Base-by-base conservation (phyloP, 1,284 basidiomycete species). In the Leccinum angustisporum region DNA sequence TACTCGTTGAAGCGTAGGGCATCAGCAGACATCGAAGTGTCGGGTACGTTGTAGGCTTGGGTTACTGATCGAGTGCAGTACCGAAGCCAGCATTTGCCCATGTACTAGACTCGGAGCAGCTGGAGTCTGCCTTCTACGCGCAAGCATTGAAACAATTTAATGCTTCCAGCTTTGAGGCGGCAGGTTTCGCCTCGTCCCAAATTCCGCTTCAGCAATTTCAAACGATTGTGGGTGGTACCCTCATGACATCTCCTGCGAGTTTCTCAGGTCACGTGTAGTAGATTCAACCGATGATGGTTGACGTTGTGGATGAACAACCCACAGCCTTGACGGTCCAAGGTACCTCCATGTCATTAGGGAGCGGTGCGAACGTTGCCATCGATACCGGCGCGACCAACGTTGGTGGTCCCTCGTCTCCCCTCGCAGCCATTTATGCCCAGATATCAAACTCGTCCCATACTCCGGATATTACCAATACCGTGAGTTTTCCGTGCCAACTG, bases 121-220 rank as follows among this genome's bases (percentile, higher is more conserved):
- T 93, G 30, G 91, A 93, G 74, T 81, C 81, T 30, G 68, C 77
- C 50, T 93, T 92, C 73, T 94, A 94, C 76, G 66, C 77, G 5
- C 79, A 89, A 67, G 91, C 85, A 18, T 78, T 94, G 31, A 63
- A 72, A 38, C 86, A 86, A 69, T 94, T 94, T 80, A 77, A 84
- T 68, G 76, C 79, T 38, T 72, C 80, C 6, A 90, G 88, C 75
- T 93, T 94, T 74, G 77, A 75, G 14, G 64, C 75, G 25, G 92
- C 91, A 62, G 92, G 91, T 21, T 92, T 88, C 76, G 72, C 82
- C 6, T 80, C 81, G 14, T 78, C 81, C 10, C 74, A 84, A 40
- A 70, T 89, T 54, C 79, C 87, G 16, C 74, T 86, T 50, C 82
- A 92, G 71, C 83, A 88, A 66, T 80, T 94, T 70, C 78, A 76